Percentiles rank a stretch among this genome's conserved stretches.
phyloP scores from a whole-genome alignment of 306 rosid genomes.

The Luffa aegyptiaca region DNA sequence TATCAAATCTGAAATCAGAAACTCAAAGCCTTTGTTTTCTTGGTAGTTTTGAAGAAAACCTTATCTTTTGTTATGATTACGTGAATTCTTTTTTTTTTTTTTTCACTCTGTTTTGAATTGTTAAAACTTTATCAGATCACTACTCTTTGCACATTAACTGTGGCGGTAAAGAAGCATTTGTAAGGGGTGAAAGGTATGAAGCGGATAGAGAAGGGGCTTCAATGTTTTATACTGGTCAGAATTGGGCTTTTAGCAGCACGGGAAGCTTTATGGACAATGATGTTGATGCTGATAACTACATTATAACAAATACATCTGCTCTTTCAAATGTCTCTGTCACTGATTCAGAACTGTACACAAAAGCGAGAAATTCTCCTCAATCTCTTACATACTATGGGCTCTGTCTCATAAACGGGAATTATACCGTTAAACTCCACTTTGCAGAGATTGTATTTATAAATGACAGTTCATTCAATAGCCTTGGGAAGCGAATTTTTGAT shows the following conservation, averaged over 20 bases:
- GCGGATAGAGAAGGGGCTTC: constrained; percentile 83
- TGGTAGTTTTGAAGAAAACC: background rate
- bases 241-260: constrained; percentile 91
- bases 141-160: constrained; percentile 67
- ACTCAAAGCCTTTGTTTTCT: background rate
- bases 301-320: constrained; percentile 46
- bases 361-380: constrained; percentile 74
- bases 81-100: background rate
- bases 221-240: constrained; percentile 31
- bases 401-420: constrained; percentile 67
- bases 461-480: constrained; percentile 47
- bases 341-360: constrained; percentile 46
- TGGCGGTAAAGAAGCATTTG: constrained; percentile 62
- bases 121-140: constrained; percentile 24
- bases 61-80: background rate
- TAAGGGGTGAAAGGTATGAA: constrained; percentile 32
- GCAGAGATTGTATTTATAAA: constrained; percentile 70
- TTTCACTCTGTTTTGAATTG: background rate
- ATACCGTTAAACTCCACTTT: constrained; percentile 74
- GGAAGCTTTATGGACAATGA: constrained; percentile 89
- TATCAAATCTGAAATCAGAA: background rate
- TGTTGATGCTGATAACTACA: constrained; percentile 55
- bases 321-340: constrained; percentile 33
- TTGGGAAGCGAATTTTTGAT: constrained; percentile 64
- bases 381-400: constrained; percentile 87